Conservation (phyloP, 805 yeast species). For the Monosporozyma unispora region DNA sequence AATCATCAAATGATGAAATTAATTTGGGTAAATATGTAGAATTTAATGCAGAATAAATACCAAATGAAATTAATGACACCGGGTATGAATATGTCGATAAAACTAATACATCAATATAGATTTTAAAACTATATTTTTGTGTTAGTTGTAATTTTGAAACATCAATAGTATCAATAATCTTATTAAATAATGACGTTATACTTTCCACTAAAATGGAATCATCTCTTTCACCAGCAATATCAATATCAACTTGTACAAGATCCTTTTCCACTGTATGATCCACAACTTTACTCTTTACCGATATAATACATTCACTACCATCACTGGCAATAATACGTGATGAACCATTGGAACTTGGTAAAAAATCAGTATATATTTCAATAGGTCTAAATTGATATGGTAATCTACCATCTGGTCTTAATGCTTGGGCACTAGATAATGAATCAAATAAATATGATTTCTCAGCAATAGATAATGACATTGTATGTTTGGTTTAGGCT, state of each 20-base stretch:
- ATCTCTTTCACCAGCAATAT: slow-evolving; percentile 70
- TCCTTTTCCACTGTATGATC: slow-evolving; percentile 36
- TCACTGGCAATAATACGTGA: slow-evolving; percentile 78
- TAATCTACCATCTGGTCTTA: slow-evolving; percentile 80
- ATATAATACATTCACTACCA: slow-evolving; percentile 89
- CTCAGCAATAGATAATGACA: slow-evolving; percentile 71
- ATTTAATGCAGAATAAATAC: slow-evolving; percentile 71
- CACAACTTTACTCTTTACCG: slow-evolving; percentile 80
- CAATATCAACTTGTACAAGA: slow-evolving; percentile 68
- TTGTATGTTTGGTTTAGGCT: slow-evolving; percentile 15
- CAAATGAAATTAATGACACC: slow-evolving; percentile 67
- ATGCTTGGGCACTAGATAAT: slow-evolving; percentile 45
- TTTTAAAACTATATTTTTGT: slow-evolving; percentile 62
- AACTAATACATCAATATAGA: slow-evolving; percentile 72
- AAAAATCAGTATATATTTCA: slow-evolving; percentile 69
- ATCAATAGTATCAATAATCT: slow-evolving; percentile 36
- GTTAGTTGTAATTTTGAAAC: slow-evolving; percentile 49
- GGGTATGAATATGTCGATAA: slow-evolving; percentile 76
- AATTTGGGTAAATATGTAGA: slow-evolving; percentile 69
- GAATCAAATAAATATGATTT: slow-evolving; percentile 71
- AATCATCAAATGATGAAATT: slow-evolving; percentile 55
- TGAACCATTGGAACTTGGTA: slow-evolving; percentile 88
- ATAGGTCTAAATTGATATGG: slow-evolving; percentile 74
- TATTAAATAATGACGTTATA: slow-evolving; percentile 47
- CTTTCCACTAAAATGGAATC: slow-evolving; percentile 62